Evolutionary conservation across 345 rosid species (phyloP).

Genomic region (Microthlaspi erraticum): DNA sequence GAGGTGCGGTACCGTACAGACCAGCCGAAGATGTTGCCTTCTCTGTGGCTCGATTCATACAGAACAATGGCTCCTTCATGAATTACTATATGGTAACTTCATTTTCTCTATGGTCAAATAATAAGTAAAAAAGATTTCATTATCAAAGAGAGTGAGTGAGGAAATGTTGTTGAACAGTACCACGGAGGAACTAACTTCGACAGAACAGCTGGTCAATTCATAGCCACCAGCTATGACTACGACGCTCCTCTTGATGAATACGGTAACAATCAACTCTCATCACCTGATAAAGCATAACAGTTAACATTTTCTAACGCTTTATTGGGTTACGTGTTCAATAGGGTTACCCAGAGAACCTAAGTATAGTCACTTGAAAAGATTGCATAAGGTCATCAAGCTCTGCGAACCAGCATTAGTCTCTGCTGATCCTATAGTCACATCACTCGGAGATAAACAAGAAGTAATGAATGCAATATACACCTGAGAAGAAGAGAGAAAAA

Average conservation of each 20-base stretch:
- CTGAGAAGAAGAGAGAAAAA: conserved; percentile 1
- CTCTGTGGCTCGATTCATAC: conserved; percentile 82
- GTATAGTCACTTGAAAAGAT: conserved; percentile 69
- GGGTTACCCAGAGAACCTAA: conserved; percentile 88
- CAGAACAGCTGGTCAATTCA: conserved; percentile 82
- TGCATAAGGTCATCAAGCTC: conserved; percentile 72
- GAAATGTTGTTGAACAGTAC: conserved; percentile 54
- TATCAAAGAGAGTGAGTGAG: neutral
- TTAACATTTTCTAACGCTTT: conserved; percentile 3
- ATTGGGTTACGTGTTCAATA: conserved; percentile 28
- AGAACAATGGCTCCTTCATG: conserved; percentile 75
- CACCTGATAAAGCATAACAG: conserved; percentile 3
- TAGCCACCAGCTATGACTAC: conserved; percentile 95
- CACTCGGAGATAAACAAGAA: conserved; percentile 74
- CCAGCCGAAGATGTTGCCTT: conserved; percentile 91
- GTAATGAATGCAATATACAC: conserved; percentile 41
- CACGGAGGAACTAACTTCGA: conserved; percentile 98
- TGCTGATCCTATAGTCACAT: conserved; percentile 54
- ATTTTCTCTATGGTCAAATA: neutral
- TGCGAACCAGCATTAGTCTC: conserved; percentile 67
- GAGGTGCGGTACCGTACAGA: conserved; percentile 70
- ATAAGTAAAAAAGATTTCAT: neutral
- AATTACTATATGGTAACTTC: conserved; percentile 82
- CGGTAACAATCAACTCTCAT: conserved; percentile 50
- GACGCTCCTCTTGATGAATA: conserved; percentile 98